Evolutionary conservation across 768 basidiomycete species (phyloP), one percentile per base, ranked within the genome.

Genomic region (Termitomyces sp.): DNA sequence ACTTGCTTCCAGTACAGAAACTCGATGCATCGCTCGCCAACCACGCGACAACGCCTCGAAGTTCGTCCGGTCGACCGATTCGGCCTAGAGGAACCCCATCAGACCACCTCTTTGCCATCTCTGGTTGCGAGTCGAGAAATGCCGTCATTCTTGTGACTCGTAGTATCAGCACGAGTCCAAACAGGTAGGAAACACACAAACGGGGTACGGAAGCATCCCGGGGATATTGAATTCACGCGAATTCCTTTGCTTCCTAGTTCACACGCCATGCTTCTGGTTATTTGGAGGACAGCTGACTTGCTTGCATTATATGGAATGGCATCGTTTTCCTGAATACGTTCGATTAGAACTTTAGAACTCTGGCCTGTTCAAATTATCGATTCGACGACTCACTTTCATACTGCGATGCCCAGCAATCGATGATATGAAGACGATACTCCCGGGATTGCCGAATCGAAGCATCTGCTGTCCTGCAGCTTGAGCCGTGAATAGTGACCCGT

Each of bases 231-330:
- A 68, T 91, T 91, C 56, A 90, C 88, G 1, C 89, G 79, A 52
- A 91, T 90, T 5, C 48, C 33, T 6, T 50, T 18, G 14, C 33
- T 50, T 16, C 48, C 48, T 18, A 36, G 34, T 22, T 91, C 89
- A 66, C 87, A 89, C 3, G 89, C 89, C 87, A 91, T 86, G 69
- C 85, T 88, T 53, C 90, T 81, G 2, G 76, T 83, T 86, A 89
- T 88, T 71, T 91, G 89, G 32, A 90, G 71, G 24, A 91, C 85
- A 7, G 83, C 89, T 1, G 86, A 81, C 70, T 91, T 91, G 73
- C 86, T 87, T 39, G 81, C 76, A 69, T 88, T 87, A 72, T 91
- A 91, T 16, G 86, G 30, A 12, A 44, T n/a, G 13, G 6, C 3
- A 20, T 24, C 49, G 9, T 16, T 42, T 8, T 34, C 42, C 48